phyloP scores from a whole-genome alignment of 306 rosid species.

The Abrus precatorius region DNA sequence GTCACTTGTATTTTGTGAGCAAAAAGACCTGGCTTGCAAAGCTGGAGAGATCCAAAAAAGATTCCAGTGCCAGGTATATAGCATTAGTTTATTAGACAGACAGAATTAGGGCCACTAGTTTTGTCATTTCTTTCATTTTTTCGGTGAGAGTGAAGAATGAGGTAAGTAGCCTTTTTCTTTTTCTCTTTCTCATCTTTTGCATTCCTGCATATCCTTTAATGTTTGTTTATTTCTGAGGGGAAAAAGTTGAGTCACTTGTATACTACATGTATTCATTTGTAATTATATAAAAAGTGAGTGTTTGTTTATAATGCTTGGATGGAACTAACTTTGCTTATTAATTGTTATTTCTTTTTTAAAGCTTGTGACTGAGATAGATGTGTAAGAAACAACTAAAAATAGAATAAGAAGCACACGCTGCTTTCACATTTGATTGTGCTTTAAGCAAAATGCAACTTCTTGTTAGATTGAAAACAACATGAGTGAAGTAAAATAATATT shows the following conservation, averaged over 20 bases:
- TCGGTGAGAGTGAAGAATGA: conserved; percentile 52
- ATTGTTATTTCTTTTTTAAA: conserved; percentile 2
- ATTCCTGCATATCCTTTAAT: conserved; percentile 66
- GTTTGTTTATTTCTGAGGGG: conserved; percentile 68
- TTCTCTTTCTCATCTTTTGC: conserved; percentile 57
- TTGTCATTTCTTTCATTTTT: conserved; percentile 50
- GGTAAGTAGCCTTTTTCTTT: conserved; percentile 68
- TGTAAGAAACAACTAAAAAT: background rate
- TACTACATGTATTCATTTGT: conserved; percentile 75
- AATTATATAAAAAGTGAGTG: conserved; percentile 76
- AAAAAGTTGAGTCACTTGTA: conserved; percentile 71
- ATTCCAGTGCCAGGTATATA: conserved; percentile 82
- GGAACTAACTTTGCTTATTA: conserved; percentile 18
- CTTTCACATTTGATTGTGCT: conserved; percentile 55
- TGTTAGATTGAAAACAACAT: conserved; percentile 49
- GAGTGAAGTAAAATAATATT: conserved; percentile 42
- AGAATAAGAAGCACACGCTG: conserved; percentile 27
- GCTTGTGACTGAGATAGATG: conserved; percentile 19
- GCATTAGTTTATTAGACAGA: conserved; percentile 67
- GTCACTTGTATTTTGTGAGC: conserved; percentile 67
- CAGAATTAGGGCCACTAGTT: conserved; percentile 62
- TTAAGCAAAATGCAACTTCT: conserved; percentile 54
- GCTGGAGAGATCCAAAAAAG: conserved; percentile 71
- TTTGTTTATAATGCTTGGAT: conserved; percentile 59
- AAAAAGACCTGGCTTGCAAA: conserved; percentile 71